Evolutionary conservation across 305 asterid genomes (phyloP), one percentile per base, ranked within the genome.

Genomic region (Rubia balearica): DNA sequence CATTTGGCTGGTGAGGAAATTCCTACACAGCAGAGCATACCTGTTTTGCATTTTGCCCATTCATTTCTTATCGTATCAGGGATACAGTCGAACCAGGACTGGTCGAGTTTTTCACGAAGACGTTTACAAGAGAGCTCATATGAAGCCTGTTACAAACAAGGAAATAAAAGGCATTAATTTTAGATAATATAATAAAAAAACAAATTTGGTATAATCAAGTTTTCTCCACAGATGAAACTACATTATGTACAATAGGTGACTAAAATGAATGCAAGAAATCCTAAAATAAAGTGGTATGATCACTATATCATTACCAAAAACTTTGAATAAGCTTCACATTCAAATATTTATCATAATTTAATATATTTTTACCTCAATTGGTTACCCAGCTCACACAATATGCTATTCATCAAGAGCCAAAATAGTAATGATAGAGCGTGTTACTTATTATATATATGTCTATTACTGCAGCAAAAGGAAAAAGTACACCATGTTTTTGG

Each of bases 81-180:
- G 59, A 74, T 74, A 69, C 9, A 74, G 55, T 74, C 78, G 62
- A 55, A 74, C 78, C 78, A 74, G 61, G 67, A 62, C n/a, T 24
- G 63, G 36, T 70, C 43, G 61, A 74, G 46, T 24, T 74, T 73
- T 63, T 62, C 59, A 40, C n/a, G 10, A 69, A 69, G 70, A 62
- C 48, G 74, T 64, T 36, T 63, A 69, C 63, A 61, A 63, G 78
- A 69, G 16, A 36, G 59, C 70, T 69, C 78, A 51, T 42, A 74
- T 6, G 74, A 74, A 33, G 56, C 56, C 74, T 69, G 69, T 38
- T 55, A 69, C 70, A 49, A 7, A 14, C 45, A 4, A 33, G 46
- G 67, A 66, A 16, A 45, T 0, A 21, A 36, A 67, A 16, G 40
- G 7, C 13, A 66, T 45, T 46, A 61, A 24, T 62, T 48, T 49